Evolutionary conservation across 306 rosid genomes (phyloP).

Genomic region (Cucumis melo): DNA sequence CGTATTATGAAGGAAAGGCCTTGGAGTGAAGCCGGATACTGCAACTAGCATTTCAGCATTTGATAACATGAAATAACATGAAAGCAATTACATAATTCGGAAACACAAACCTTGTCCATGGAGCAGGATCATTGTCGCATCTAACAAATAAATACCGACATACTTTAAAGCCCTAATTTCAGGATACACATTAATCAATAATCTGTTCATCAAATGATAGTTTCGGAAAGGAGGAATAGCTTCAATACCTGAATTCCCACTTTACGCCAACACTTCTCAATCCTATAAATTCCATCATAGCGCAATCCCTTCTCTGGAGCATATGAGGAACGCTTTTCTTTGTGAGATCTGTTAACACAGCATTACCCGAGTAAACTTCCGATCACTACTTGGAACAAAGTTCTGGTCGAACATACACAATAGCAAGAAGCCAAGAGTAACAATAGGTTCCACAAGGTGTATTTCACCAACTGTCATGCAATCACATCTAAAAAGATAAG

Average conservation of each 20-base stretch:
- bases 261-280: conserved; percentile 84
- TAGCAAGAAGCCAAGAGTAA: background rate
- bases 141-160: conserved; percentile 67
- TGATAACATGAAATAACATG: background rate
- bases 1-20: background rate
- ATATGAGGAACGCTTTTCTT: conserved; percentile 73
- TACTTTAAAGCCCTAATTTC: conserved; percentile 47
- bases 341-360: conserved; percentile 39
- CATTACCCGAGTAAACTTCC: background rate
- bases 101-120: conserved; percentile 52
- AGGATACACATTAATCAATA: conserved; percentile 6
- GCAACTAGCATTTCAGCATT: background rate
- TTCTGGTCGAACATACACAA: background rate
- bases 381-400: background rate
- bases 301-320: conserved; percentile 62
- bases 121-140: conserved; percentile 81
- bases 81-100: background rate
- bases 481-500: background rate
- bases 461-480: background rate
- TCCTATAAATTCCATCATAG: conserved; percentile 75
- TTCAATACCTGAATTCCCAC: conserved; percentile 48
- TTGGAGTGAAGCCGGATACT: background rate
- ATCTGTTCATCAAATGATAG: background rate
- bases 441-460: background rate
- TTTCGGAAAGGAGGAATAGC: background rate